Conservation (phyloP, 257 asterid genomes). For the Solanum gandarillasii region DNA sequence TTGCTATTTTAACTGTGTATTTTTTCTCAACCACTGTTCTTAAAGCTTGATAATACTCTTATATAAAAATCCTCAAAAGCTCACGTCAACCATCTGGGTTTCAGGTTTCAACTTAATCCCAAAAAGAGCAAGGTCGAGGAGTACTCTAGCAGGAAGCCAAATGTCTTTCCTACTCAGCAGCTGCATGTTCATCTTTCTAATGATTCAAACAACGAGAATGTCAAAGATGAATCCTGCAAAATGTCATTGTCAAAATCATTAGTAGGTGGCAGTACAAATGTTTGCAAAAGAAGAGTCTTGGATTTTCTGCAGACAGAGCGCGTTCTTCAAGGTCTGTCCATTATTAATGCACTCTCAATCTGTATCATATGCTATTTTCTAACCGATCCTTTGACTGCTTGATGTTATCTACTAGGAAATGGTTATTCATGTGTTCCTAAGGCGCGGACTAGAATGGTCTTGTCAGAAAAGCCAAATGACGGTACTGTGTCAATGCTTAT, state of each 20-base stretch:
- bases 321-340: constrained; percentile 59
- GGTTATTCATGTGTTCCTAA: constrained; percentile 44
- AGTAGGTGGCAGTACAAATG: constrained; percentile 71
- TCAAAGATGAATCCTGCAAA: constrained; percentile 54
- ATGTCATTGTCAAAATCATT: constrained; percentile 80
- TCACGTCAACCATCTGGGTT: constrained; percentile 10
- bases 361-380: neutral
- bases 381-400: constrained; percentile 20
- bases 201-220: constrained; percentile 56
- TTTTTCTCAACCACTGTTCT: neutral
- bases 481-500: constrained; percentile 78
- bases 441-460: constrained; percentile 61
- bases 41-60: neutral
- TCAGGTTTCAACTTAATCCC: constrained; percentile 60
- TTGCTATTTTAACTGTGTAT: neutral
- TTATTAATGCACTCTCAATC: constrained; percentile 1
- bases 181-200: constrained; percentile 33
- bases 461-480: constrained; percentile 90
- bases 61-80: neutral
- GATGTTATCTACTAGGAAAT: constrained; percentile 41
- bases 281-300: constrained; percentile 65
- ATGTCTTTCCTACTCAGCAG: constrained; percentile 32
- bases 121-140: constrained; percentile 72
- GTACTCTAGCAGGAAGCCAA: constrained; percentile 32
- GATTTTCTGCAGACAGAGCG: constrained; percentile 55